Percentiles rank a stretch among this genome's conserved stretches.
Evolutionary conservation across 257 asterid species (phyloP).

Genomic region (Capsicum baccatum): DNA sequence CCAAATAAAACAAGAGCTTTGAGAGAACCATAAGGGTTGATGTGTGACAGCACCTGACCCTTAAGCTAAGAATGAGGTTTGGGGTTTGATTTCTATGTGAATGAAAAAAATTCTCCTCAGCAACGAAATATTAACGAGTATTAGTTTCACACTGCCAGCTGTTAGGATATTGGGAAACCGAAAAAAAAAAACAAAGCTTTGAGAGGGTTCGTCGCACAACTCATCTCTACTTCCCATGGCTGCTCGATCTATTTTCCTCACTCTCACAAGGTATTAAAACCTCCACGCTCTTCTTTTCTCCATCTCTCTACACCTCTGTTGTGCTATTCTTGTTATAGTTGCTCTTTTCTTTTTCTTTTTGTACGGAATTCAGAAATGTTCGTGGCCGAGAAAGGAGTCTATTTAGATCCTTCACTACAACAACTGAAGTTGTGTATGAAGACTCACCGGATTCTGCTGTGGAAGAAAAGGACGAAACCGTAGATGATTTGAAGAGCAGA

Average conservation of each 20-base stretch:
- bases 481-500: constrained; percentile 84
- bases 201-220: not conserved
- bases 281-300: not conserved
- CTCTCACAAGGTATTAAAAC: constrained; percentile 56
- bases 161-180: too few relatives aligned
- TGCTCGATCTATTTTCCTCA: constrained; percentile 65
- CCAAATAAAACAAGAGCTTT: too few relatives aligned
- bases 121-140: too few relatives aligned
- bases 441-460: constrained; percentile 37
- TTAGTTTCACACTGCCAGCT: too few relatives aligned
- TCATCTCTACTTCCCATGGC: constrained; percentile 51
- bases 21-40: too few relatives aligned
- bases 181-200: too few relatives aligned
- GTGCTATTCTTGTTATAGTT: not conserved
- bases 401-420: constrained; percentile 61
- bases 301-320: not conserved
- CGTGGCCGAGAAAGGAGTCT: constrained; percentile 43
- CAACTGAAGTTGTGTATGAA: constrained; percentile 50
- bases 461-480: constrained; percentile 35
- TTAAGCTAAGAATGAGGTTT: too few relatives aligned
- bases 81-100: too few relatives aligned
- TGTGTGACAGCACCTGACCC: too few relatives aligned
- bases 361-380: constrained; percentile 40
- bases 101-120: too few relatives aligned
- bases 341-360: not conserved